phyloP scores from a whole-genome alignment of 2,329 filamentous ascomycete species.

The Ascochyta lentis region DNA sequence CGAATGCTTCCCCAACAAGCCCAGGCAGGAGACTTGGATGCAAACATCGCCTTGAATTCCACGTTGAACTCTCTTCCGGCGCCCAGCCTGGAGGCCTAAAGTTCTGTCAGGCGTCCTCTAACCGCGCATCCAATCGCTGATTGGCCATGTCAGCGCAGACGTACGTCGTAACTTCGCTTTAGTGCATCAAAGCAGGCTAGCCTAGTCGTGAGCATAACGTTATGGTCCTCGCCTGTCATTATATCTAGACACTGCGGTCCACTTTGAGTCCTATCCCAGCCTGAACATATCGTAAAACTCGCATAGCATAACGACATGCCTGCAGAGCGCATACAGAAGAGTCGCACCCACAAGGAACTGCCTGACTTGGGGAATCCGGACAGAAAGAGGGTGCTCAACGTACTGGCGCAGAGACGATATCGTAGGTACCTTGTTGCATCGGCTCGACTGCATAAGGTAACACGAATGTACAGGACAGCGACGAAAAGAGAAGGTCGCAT shows the following conservation, averaged over 20 bases:
- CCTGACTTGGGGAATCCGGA: constrained; percentile 38
- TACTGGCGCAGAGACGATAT: constrained; percentile 42
- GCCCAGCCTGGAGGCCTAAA: not conserved
- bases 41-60: not conserved
- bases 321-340: constrained; percentile 27
- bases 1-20: not conserved
- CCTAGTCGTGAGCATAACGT: constrained; percentile 31
- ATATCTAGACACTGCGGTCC: constrained; percentile 8
- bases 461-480: constrained; percentile 28
- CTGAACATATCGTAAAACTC: constrained; percentile 16
- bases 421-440: constrained; percentile 20
- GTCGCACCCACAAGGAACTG: constrained; percentile 27
- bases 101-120: not conserved
- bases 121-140: constrained; percentile 1
- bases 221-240: constrained; percentile 21
- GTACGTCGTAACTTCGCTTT: not conserved
- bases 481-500: constrained; percentile 33
- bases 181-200: constrained; percentile 1
- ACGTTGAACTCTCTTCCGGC: too few relatives aligned
- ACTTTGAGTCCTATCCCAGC: not conserved
- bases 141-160: not conserved
- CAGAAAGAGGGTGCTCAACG: constrained; percentile 40
- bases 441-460: not conserved
- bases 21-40: not conserved
- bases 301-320: constrained; percentile 30